These are phyloP conservation scores for Trichaptum fuscoviolaceum DNA, from an alignment of 768 basidiomycete species.

Conservation along the genomic window DNA sequence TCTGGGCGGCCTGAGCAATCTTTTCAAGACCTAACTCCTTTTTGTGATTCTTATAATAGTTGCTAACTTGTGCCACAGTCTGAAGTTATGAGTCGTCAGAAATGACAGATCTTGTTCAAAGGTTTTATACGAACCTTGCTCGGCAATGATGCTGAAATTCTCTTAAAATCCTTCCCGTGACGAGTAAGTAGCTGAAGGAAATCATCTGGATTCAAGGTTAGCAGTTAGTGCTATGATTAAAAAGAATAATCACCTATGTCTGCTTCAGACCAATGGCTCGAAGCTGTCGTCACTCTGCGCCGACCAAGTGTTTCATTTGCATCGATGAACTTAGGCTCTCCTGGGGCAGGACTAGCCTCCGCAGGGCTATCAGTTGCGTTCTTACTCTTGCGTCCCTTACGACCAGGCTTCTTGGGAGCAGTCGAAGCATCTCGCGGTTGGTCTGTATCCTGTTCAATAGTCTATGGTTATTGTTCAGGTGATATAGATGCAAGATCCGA, in stretches of 20 bases:
- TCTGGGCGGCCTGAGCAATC: constrained; percentile 36
- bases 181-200: constrained; percentile 54
- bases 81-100: constrained; percentile 19
- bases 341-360: constrained; percentile 17
- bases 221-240: constrained; percentile 7
- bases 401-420: constrained; percentile 23
- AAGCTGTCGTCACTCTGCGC: constrained; percentile 25
- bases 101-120: not conserved
- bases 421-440: constrained; percentile 12
- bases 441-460: constrained; percentile 23
- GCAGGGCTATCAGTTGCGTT: constrained; percentile 25
- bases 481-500: constrained; percentile 6
- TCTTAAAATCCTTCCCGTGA: constrained; percentile 62
- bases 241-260: constrained; percentile 49
- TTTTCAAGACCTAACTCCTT: constrained; percentile 35
- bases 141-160: constrained; percentile 64
- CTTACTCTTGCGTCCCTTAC: constrained; percentile 24
- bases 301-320: constrained; percentile 19
- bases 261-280: constrained; percentile 55
- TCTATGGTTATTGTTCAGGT: constrained; percentile 16
- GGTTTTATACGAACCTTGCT: constrained; percentile 40
- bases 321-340: constrained; percentile 21
- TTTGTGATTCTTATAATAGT: constrained; percentile 43
- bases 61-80: constrained; percentile 52
- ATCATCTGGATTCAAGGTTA: constrained; percentile 27